Percentiles rank a stretch among this genome's conserved stretches.
phyloP scores from a whole-genome alignment of 2,329 filamentous ascomycete genomes.

The Colletotrichum liaoningense region DNA sequence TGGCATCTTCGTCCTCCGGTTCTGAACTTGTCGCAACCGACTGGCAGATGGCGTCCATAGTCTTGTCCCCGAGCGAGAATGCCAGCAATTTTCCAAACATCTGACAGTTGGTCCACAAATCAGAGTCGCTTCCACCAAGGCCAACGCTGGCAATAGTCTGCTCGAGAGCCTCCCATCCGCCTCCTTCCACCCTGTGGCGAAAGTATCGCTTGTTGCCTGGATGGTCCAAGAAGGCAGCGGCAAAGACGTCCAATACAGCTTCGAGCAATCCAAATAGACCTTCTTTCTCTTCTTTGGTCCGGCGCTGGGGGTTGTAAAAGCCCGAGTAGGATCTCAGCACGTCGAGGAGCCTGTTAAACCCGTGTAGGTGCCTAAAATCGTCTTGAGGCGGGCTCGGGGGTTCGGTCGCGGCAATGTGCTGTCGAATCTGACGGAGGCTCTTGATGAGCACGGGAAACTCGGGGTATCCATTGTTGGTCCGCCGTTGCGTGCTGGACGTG shows the following conservation, averaged over 20 bases:
- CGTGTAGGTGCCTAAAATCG: constrained; percentile 83
- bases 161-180: constrained; percentile 83
- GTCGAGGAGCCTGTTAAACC: constrained; percentile 80
- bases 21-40: constrained; percentile 48
- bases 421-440: constrained; percentile 73
- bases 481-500: constrained; percentile 48
- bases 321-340: constrained; percentile 78
- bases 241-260: constrained; percentile 78
- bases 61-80: constrained; percentile 83
- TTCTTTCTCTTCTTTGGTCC: constrained; percentile 70
- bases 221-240: constrained; percentile 81
- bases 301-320: constrained; percentile 77
- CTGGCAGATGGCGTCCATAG: constrained; percentile 76
- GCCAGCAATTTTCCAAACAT: constrained; percentile 86
- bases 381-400: constrained; percentile 72
- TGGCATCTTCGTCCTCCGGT: constrained; percentile 40
- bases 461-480: constrained; percentile 57
- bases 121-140: constrained; percentile 72
- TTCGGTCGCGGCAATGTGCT: constrained; percentile 63
- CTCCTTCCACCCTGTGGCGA: constrained; percentile 77
- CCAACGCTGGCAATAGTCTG: constrained; percentile 77
- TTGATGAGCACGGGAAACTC: constrained; percentile 61
- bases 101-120: constrained; percentile 76
- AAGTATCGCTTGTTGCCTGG: constrained; percentile 92
- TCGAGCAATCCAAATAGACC: constrained; percentile 77